These are phyloP conservation scores for Hyaloscypha bicolor DNA, from an alignment of 495 filamentous ascomycete genomes.

Conservation along the genomic window DNA sequence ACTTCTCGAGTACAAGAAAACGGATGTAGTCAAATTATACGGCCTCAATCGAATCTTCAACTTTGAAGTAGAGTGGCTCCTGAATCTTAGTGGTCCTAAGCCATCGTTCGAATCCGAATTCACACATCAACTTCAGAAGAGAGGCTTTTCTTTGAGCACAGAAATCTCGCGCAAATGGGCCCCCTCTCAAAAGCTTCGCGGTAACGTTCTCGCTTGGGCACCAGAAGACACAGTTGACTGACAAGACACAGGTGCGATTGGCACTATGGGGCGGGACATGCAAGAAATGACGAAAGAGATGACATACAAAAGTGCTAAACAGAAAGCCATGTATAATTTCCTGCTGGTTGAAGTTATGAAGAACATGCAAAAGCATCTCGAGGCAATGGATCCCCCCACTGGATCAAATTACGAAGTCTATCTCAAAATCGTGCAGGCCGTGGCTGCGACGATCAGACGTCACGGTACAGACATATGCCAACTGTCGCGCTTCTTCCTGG, in stretches of 20 bases:
- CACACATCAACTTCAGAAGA: not conserved
- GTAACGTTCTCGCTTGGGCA: not conserved
- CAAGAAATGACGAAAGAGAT: conserved; percentile 28
- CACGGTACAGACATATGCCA: conserved; percentile 46
- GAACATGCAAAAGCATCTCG: conserved; percentile 49
- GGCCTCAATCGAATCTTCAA: not conserved
- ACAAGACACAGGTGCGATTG: conserved; percentile 34
- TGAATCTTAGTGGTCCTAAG: conserved; percentile 3
- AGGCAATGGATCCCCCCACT: conserved; percentile 33
- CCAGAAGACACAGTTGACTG: conserved; percentile 11
- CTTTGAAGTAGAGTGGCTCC: conserved; percentile 20
- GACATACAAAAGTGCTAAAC: conserved; percentile 4
- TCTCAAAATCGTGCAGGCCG: conserved; percentile 46
- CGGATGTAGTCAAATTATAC: not conserved
- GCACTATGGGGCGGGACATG: conserved; percentile 46
- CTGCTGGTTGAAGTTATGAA: conserved; percentile 46
- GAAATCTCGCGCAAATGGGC: not conserved
- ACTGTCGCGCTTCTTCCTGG: conserved; percentile 49
- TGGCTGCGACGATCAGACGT: conserved; percentile 48
- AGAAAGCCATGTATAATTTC: conserved; percentile 39
- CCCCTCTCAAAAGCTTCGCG: not conserved
- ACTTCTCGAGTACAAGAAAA: conserved; percentile 18
- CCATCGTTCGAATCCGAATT: not conserved
- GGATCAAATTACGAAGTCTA: conserved; percentile 39
- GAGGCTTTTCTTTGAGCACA: not conserved